A percentile compares a stretch with the other conserved stretches of the same genome.
Conservation (phyloP, 495 filamentous ascomycete species). For the Penicillium nucicola region DNA sequence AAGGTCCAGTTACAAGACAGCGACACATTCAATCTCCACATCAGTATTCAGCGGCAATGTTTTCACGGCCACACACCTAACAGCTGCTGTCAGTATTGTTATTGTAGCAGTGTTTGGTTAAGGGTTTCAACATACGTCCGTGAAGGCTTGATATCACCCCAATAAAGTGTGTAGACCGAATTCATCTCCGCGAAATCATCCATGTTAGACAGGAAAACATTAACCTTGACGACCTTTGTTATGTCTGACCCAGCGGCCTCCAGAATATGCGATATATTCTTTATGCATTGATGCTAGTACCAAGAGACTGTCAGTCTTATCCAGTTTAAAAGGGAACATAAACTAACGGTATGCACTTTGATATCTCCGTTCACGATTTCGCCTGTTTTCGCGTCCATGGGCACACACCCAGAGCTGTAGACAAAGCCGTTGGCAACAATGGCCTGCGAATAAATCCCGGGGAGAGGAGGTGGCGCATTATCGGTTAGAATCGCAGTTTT, state of each 20-base stretch:
- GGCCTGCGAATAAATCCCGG: slow-evolving; percentile 51
- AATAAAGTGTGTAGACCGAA: slow-evolving; percentile 54
- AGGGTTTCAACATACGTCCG: slow-evolving; percentile 41
- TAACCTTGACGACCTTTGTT: slow-evolving; percentile 66
- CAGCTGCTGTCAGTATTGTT: no score
- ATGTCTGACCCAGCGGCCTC: slow-evolving; percentile 59
- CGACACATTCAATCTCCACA: slow-evolving; percentile 71
- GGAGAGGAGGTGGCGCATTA: slow-evolving; percentile 53
- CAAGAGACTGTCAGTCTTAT: no score
- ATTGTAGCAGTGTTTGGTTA: not conserved
- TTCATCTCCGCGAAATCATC: slow-evolving; percentile 67
- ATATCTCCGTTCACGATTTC: slow-evolving; percentile 48
- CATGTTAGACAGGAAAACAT: slow-evolving; percentile 68
- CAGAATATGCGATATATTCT: slow-evolving; percentile 63
- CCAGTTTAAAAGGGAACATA: no score
- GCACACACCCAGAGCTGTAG: slow-evolving; percentile 53
- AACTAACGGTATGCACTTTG: slow-evolving; percentile 47
- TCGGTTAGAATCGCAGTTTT: slow-evolving; percentile 41
- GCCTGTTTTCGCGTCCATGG: slow-evolving; percentile 42
- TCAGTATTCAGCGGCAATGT: slow-evolving; percentile 64
- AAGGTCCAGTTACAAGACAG: slow-evolving; percentile 39
- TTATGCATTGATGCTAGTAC: slow-evolving; percentile 45
- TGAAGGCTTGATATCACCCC: slow-evolving; percentile 56
- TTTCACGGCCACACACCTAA: slow-evolving; percentile 64
- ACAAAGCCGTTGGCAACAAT: slow-evolving; percentile 56